Base-by-base conservation (phyloP, 768 basidiomycete genomes). In the Podaxis sp. region DNA sequence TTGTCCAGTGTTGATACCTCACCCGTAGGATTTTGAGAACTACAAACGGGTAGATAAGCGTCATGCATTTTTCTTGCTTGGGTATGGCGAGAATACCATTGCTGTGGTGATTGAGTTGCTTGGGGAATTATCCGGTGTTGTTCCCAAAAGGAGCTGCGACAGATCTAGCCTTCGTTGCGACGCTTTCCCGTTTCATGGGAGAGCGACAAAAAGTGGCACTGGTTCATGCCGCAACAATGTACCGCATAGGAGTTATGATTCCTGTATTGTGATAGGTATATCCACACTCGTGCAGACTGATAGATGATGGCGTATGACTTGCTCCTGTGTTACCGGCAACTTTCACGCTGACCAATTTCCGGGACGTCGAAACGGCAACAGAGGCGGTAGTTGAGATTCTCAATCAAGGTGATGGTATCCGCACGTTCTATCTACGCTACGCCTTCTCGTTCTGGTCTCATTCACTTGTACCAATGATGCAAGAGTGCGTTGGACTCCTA, bases 401-500 rank as follows among this genome's bases (percentile, higher is more conserved):
- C 62, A 85, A 89, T 69, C 76, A 80, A 19, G 92, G 93, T 0
- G 83, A 91, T 52, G 85, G 87, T 0, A 88, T 94, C 57, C 93
- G 91, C 92, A 72, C 66, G 88, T 77, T 44, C 13, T 7, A 19
- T 44, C 42, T 17, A 28, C 54, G 64, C 30, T 13, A 11, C 2
- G 11, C 52, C 44, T 61, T 26, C 54, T 61, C 36, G 46, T 53
- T 42, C 26, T 63, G 46, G 46, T 40, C 19, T 24, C 8, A 44
- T 30, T 40, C 59, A 24, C 28, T 1, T n/a, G 24, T n/a, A 51
- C 26, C 15, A 28, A n/a, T 12, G n/a, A 19, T 11, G 39, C 22
- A 55, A 88, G 92, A 95, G 79, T 95, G 93, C 62, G 85, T 94
- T 39, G 94, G 95, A 68, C 84, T 95, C 6, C 79, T 92, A 28